Conservation (phyloP, 2,329 filamentous ascomycete species). For the Nigrospora sphaerica region DNA sequence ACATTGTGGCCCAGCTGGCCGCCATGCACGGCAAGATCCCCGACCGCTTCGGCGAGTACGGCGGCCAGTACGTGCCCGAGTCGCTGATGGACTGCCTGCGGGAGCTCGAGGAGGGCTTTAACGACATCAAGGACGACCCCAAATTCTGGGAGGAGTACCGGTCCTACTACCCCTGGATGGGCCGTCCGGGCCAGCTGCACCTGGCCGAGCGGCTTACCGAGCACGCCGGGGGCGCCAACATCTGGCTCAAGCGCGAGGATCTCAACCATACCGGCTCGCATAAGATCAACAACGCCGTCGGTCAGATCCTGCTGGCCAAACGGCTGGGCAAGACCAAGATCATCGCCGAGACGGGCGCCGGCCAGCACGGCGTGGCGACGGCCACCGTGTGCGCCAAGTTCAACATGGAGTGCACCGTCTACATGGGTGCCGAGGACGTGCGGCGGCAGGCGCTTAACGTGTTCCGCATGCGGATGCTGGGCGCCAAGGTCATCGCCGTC, state of each 20-base stretch:
- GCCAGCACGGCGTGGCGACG: slow-evolving; percentile 95
- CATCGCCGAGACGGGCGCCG: slow-evolving; percentile 95
- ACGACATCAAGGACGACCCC: slow-evolving; percentile 77
- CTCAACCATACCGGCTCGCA: slow-evolving; percentile 96
- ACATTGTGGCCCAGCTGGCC: slow-evolving; percentile 77
- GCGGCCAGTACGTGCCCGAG: slow-evolving; percentile 95
- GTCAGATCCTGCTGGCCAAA: slow-evolving; percentile 80
- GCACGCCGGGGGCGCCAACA: slow-evolving; percentile 83
- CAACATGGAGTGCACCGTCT: slow-evolving; percentile 95
- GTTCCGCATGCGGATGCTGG: slow-evolving; percentile 95
- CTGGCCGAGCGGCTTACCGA: slow-evolving; percentile 82
- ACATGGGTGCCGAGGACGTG: slow-evolving; percentile 98
- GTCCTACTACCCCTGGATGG: slow-evolving; percentile 96
- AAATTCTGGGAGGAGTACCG: slow-evolving; percentile 96
- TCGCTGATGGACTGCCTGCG: slow-evolving; percentile 94
- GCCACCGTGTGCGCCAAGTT: slow-evolving; percentile 98
- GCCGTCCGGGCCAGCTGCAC: slow-evolving; percentile 86
- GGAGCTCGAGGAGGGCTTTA: slow-evolving; percentile 86
- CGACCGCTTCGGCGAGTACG: slow-evolving; percentile 88
- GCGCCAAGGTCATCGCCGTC: slow-evolving; percentile 86
- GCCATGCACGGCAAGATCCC: slow-evolving; percentile 76
- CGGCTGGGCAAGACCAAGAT: slow-evolving; percentile 92
- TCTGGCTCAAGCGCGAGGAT: slow-evolving; percentile 97
- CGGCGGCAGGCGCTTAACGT: slow-evolving; percentile 94
- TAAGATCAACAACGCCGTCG: slow-evolving; percentile 98